Conservation (phyloP, 2,329 filamentous ascomycete species). For the Fonsecaea nubica region DNA sequence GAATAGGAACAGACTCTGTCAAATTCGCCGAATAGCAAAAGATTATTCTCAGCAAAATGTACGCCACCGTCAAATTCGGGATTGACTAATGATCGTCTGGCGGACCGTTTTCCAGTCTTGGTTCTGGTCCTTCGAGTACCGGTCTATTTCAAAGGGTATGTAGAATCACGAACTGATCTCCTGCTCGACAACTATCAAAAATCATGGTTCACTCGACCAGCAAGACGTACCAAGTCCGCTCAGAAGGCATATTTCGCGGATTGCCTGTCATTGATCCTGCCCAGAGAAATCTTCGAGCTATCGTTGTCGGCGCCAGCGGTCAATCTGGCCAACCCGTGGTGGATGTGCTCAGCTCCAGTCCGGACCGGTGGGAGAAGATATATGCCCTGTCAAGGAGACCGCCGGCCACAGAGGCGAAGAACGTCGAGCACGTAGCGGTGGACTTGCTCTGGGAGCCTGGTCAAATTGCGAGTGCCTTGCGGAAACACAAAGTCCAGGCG, state of each 20-base stretch:
- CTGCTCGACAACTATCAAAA: background rate
- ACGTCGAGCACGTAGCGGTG: constrained; percentile 22
- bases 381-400: constrained; percentile 57
- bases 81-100: constrained; percentile 9
- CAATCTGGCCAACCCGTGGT: constrained; percentile 23
- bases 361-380: constrained; percentile 58
- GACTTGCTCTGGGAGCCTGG: constrained; percentile 26
- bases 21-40: constrained; percentile 20
- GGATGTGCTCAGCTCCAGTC: constrained; percentile 21
- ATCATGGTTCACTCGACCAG: constrained; percentile 20
- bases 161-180: constrained; percentile 3
- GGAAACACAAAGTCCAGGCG: constrained; percentile 29
- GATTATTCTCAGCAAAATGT: background rate
- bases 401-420: constrained; percentile 41
- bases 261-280: constrained; percentile 23
- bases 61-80: constrained; percentile 3
- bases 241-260: constrained; percentile 30
- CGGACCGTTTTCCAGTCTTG: constrained; percentile 4
- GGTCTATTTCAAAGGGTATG: background rate
- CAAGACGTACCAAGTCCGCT: constrained; percentile 24
- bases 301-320: constrained; percentile 24
- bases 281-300: constrained; percentile 19
- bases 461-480: constrained; percentile 15
- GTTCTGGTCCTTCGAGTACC: background rate
- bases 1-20: constrained; percentile 1